Base-by-base conservation (phyloP, 495 filamentous ascomycete genomes). In the Tuber microsphaerosporum region DNA sequence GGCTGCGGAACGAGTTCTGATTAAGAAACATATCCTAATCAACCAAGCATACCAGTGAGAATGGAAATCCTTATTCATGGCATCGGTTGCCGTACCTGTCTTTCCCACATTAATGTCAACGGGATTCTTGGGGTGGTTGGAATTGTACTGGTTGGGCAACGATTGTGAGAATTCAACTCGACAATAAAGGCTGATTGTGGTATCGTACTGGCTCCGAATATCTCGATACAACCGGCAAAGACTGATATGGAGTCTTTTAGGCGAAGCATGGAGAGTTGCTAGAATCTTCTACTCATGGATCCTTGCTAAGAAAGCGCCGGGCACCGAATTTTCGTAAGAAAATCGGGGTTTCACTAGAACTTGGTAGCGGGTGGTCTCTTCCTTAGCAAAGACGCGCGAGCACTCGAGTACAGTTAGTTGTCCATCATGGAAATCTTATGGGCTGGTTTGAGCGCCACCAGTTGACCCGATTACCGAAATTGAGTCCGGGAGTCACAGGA, bases 401-500 rank as follows among this genome's bases (percentile, higher is more conserved):
- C n/a, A n/a, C n/a, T n/a, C n/a, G n/a, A 61, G 51, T 5, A 3
- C 56, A 16, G 14, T 34, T 19, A 17, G n/a, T 65, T 17, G 51
- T 6, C 22, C 22, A 56, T 26, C 10, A 17, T 34, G 26, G 56
- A 1, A 6, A 65, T 65, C 56, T n/a, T 61, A 14, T 61, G 56
- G 26, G 10, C n/a, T 16, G 10, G 10, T 61, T 65, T 65, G 56
- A 2, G 5, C 26, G 26, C 56, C 56, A 65, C 56, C 56, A 17
- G 2, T 65, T 65, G 56, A 31, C 56, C 56, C 26, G 26, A 31
- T 19, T 34, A 5, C 2, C 26, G 56, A 65, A 65, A 65, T 16
- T 65, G 26, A 65, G 56, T 65, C 56, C 56, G 31, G n/a, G 56
- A 65, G 26, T 65, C 56, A 65, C 56, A 65, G 34, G 56, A 65